These are phyloP conservation scores for Umbilicaria muhlenbergii DNA, from an alignment of 495 filamentous ascomycete species.

Conservation along the genomic window DNA sequence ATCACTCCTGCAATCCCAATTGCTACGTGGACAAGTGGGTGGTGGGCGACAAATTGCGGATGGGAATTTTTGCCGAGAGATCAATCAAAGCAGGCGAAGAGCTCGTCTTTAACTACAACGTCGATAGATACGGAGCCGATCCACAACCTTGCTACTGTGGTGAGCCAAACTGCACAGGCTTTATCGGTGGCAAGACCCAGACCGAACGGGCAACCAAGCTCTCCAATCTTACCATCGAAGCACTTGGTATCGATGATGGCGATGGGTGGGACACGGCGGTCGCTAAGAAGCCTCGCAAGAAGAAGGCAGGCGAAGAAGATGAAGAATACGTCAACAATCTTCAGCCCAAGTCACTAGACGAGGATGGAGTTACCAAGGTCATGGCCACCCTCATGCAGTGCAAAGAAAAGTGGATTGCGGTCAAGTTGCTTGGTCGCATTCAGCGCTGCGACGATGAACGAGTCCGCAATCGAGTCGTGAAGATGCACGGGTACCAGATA, in stretches of 20 bases:
- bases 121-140: slow-evolving; percentile 93
- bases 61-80: slow-evolving; percentile 95
- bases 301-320: slow-evolving; percentile 86
- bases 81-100: slow-evolving; percentile 81
- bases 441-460: slow-evolving; percentile 81
- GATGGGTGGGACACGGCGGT: slow-evolving; percentile 85
- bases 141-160: slow-evolving; percentile 95
- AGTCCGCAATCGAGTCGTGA: slow-evolving; percentile 75
- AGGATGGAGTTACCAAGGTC: slow-evolving; percentile 85
- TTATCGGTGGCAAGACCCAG: slow-evolving; percentile 94
- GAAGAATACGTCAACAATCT: slow-evolving; percentile 93
- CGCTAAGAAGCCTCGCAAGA: slow-evolving; percentile 78
- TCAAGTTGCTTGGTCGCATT: slow-evolving; percentile 82
- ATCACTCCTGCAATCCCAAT: slow-evolving; percentile 97
- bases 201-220: slow-evolving; percentile 91
- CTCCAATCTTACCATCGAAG: slow-evolving; percentile 79
- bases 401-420: slow-evolving; percentile 98
- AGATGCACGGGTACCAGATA: slow-evolving; percentile 95
- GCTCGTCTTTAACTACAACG: slow-evolving; percentile 99
- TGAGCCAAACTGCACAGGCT: slow-evolving; percentile 87
- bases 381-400: slow-evolving; percentile 98
- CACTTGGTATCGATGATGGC: slow-evolving; percentile 85
- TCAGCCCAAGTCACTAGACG: slow-evolving; percentile 67
- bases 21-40: slow-evolving; percentile 99
- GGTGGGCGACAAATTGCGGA: slow-evolving; percentile 92